Percentiles rank a stretch among this genome's conserved stretches.
Evolutionary conservation across 768 basidiomycete species (phyloP).

Genomic region (Pleurotus eryngii): DNA sequence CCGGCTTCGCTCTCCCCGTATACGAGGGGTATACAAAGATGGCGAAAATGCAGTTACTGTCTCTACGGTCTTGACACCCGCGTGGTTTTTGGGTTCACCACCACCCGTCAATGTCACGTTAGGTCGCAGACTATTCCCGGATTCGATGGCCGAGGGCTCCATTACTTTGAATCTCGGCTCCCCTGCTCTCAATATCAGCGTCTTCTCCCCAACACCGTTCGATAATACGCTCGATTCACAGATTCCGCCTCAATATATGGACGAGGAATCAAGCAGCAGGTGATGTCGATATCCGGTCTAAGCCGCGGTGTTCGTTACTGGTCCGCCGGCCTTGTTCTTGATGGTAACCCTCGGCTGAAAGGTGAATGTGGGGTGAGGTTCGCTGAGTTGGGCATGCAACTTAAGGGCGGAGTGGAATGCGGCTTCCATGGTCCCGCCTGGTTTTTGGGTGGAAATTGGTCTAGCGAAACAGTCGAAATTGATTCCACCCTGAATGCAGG

Average conservation of each 20-base stretch:
- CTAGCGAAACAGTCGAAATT: conserved; percentile 38
- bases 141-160: conserved; percentile 43
- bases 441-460: conserved; percentile 48
- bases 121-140: conserved; percentile 50
- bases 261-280: background rate
- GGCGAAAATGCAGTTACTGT: conserved; percentile 42
- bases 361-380: conserved; percentile 52
- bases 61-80: conserved; percentile 33
- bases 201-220: conserved; percentile 41
- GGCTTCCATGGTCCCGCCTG: conserved; percentile 43
- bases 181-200: conserved; percentile 37
- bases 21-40: conserved; percentile 40
- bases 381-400: conserved; percentile 50
- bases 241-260: conserved; percentile 1
- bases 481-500: conserved; percentile 42
- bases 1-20: conserved; percentile 10
- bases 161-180: conserved; percentile 35
- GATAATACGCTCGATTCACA: conserved; percentile 20
- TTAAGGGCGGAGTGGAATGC: conserved; percentile 47
- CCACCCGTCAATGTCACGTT: conserved; percentile 42
- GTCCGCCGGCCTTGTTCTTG: conserved; percentile 47
- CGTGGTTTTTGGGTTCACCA: conserved; percentile 24
- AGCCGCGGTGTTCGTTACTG: conserved; percentile 43
- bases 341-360: conserved; percentile 40
- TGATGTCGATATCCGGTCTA: conserved; percentile 44